phyloP scores from a whole-genome alignment of 2,329 filamentous ascomycete genomes.

The Botrytis paeoniae region DNA sequence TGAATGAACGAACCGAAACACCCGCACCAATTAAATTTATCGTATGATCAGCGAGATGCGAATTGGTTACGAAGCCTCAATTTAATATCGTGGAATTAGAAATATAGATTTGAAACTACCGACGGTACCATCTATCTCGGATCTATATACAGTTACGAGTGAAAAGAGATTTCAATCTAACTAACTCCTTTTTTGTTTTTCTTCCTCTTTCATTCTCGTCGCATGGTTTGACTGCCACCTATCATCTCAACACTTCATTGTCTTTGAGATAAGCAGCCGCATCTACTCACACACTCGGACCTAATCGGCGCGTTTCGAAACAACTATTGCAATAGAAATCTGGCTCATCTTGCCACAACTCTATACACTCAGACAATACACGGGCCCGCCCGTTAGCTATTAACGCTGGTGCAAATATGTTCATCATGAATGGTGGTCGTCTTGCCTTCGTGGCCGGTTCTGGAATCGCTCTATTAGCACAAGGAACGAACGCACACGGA shows the following conservation, averaged over 20 bases:
- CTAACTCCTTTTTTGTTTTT: background rate
- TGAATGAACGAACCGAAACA: background rate
- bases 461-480: constrained; percentile 25
- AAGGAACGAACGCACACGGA: constrained; percentile 31
- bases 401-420: constrained; percentile 9
- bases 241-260: constrained; percentile 13
- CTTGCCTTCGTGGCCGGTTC: constrained; percentile 11
- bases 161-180: background rate
- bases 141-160: background rate
- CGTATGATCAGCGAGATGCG: constrained; percentile 10
- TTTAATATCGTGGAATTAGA: constrained; percentile 15
- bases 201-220: constrained; percentile 6
- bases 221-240: background rate
- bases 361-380: background rate
- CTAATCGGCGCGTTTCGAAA: constrained; percentile 14
- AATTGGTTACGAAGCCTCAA: constrained; percentile 20
- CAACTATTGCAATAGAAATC: background rate
- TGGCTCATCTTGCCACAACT: constrained; percentile 6
- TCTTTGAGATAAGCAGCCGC: constrained; percentile 10
- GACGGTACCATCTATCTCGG: too few relatives aligned
- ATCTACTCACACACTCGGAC: background rate
- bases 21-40: constrained; percentile 9
- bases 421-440: background rate
- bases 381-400: constrained; percentile 1
- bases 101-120: background rate